Percentiles rank a stretch among this genome's conserved stretches.
phyloP scores from a whole-genome alignment of 371 early-diverging fungal species.

The Mucor saturninus region DNA sequence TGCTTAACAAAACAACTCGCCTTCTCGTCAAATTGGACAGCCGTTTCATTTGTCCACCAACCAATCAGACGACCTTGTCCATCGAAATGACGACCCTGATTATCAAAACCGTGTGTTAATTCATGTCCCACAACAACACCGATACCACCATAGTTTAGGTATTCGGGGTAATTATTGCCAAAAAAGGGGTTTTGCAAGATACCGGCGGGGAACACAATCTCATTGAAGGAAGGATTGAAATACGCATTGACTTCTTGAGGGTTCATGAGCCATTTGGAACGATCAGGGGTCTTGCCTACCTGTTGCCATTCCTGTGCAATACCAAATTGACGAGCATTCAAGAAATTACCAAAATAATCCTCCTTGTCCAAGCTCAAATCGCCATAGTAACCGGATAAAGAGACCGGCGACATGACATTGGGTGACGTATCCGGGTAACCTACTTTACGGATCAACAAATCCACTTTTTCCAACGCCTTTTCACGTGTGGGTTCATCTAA shows the following conservation, averaged over 20 bases:
- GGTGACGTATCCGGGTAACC: conserved; percentile 56
- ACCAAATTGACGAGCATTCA: conserved; percentile 34
- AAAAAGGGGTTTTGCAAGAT: conserved; percentile 64
- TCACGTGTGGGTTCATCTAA: conserved; percentile 55
- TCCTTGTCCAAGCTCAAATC: conserved; percentile 29
- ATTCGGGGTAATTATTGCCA: conserved; percentile 41
- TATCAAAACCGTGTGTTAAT: conserved; percentile 58
- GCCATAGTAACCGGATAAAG: conserved; percentile 53
- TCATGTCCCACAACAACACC: conserved; percentile 69
- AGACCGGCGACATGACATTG: conserved; percentile 50
- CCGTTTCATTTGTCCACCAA: conserved; percentile 69
- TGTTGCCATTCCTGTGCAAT: conserved; percentile 33
- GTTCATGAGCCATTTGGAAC: conserved; percentile 56
- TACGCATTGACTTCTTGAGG: conserved; percentile 70
- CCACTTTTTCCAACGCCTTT: conserved; percentile 50
- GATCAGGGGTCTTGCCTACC: conserved; percentile 48
- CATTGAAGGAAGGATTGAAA: conserved; percentile 58
- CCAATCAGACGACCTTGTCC: conserved; percentile 39
- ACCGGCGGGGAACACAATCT: conserved; percentile 68
- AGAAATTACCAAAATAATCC: conserved; percentile 58
- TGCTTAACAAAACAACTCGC: conserved; percentile 68
- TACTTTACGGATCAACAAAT: conserved; percentile 47
- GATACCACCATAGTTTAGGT: conserved; percentile 65
- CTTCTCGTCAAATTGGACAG: conserved; percentile 50
- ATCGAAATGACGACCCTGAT: conserved; percentile 59